phyloP scores from a whole-genome alignment of 805 yeast genomes.

The Saturnispora gosingensis region DNA sequence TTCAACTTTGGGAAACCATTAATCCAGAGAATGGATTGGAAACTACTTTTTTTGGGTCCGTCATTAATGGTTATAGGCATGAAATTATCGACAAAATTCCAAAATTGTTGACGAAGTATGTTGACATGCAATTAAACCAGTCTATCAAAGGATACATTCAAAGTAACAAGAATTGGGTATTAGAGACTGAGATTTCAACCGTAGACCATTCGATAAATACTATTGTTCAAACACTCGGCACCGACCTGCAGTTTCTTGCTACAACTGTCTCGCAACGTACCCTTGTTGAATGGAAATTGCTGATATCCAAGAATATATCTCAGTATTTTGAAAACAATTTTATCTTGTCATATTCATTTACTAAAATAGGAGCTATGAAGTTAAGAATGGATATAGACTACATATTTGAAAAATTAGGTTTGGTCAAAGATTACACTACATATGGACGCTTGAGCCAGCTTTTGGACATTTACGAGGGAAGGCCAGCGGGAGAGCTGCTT shows the following conservation, averaged over 20 bases:
- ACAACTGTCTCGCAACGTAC: conserved; percentile 26
- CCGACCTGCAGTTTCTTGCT: conserved; percentile 24
- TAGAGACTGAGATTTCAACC: not conserved
- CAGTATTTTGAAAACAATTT: conserved; percentile 31
- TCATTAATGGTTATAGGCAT: conserved; percentile 29
- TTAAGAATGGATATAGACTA: conserved; percentile 26
- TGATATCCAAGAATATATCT: conserved; percentile 25
- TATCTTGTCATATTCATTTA: conserved; percentile 31
- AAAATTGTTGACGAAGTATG: conserved; percentile 22
- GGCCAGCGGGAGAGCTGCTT: not conserved
- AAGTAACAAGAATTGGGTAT: conserved; percentile 22
- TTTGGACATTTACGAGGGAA: not conserved
- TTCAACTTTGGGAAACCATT: conserved; percentile 33
- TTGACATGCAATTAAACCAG: conserved; percentile 30
- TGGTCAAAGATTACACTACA: conserved; percentile 17
- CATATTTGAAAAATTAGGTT: conserved; percentile 22
- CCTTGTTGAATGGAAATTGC: conserved; percentile 19
- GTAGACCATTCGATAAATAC: conserved; percentile 16
- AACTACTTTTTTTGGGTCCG: conserved; percentile 36
- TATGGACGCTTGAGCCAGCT: conserved; percentile 15
- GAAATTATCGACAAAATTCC: conserved; percentile 25
- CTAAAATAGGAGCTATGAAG: conserved; percentile 27
- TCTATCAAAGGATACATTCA: conserved; percentile 31
- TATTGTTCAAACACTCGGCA: conserved; percentile 20
- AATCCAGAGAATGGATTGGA: conserved; percentile 11